Evolutionary conservation across 805 yeast genomes (phyloP).

Genomic region (Hanseniaspora valbyensis): DNA sequence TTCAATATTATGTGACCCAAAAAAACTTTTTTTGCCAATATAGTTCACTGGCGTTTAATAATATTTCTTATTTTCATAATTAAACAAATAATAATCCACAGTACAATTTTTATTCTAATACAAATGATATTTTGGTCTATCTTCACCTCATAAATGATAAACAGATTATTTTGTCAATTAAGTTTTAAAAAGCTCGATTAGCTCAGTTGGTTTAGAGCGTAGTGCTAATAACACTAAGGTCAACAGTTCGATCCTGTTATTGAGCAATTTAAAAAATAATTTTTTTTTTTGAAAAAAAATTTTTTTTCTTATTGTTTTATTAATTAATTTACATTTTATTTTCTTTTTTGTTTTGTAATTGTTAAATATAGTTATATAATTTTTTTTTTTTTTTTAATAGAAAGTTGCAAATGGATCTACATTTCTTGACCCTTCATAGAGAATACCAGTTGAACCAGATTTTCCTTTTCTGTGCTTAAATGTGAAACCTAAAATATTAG

Average conservation of each 20-base stretch:
- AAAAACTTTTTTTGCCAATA: no score
- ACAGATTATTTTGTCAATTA: no score
- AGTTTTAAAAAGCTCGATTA: slow-evolving; percentile 13
- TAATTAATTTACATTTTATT: not conserved
- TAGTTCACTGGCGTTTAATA: no score
- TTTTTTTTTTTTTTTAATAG: slow-evolving; percentile 19
- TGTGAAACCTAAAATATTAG: slow-evolving; percentile 88
- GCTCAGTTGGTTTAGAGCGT: slow-evolving; percentile 17
- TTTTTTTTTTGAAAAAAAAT: not conserved
- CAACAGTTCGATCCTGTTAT: slow-evolving; percentile 16
- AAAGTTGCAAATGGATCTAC: slow-evolving; percentile 32
- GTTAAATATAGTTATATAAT: not conserved
- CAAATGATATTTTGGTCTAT: no score
- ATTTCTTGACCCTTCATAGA: slow-evolving; percentile 29
- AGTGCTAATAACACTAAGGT: slow-evolving; percentile 16
- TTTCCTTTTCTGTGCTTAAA: slow-evolving; percentile 62
- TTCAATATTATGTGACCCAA: no score
- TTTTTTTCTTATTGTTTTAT: not conserved
- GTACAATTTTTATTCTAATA: no score
- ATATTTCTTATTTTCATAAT: no score
- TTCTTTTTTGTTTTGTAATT: not conserved
- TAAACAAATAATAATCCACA: no score
- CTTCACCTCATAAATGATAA: no score
- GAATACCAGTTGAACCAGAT: slow-evolving; percentile 31
- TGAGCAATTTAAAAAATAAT: slow-evolving; percentile 15